A percentile compares a stretch with the other conserved stretches of the same genome.
Conservation (phyloP, 352 stramenopile species). For the Globisporangium sylvaticum region DNA sequence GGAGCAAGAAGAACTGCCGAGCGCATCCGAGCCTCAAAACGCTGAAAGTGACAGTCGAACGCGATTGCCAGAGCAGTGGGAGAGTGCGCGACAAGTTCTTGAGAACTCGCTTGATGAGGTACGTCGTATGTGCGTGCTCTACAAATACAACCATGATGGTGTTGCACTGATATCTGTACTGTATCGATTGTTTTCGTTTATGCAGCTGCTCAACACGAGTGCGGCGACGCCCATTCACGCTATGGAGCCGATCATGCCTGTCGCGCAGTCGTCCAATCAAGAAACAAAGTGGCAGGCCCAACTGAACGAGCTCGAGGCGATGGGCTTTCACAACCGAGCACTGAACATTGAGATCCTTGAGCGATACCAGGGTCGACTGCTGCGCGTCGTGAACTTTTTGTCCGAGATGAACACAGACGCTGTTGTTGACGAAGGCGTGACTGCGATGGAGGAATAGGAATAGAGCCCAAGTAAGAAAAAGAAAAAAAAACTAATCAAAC, state of each 20-base stretch:
- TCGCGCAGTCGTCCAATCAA: constrained; percentile 40
- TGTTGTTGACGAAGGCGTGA: constrained; percentile 16
- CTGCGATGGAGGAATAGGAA: constrained; percentile 47
- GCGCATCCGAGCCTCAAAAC: background rate
- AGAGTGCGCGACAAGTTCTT: constrained; percentile 34
- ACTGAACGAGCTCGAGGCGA: constrained; percentile 52
- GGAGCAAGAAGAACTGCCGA: background rate
- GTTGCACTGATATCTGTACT: background rate
- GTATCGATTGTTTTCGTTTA: constrained; percentile 1
- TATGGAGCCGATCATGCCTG: constrained; percentile 59
- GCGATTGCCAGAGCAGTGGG: constrained; percentile 35
- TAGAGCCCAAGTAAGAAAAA: too few species aligned
- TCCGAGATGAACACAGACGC: constrained; percentile 44
- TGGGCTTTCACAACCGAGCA: constrained; percentile 66
- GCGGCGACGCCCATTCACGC: constrained; percentile 53
- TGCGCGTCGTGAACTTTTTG: constrained; percentile 82
- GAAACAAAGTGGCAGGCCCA: constrained; percentile 65
- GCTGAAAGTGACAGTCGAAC: constrained; percentile 11
- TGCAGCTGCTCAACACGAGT: constrained; percentile 28
- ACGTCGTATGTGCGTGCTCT: background rate
- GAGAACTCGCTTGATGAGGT: constrained; percentile 58
- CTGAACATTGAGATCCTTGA: constrained; percentile 73
- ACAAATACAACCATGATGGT: background rate
- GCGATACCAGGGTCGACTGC: constrained; percentile 73
- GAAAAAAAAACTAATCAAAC: too few species aligned